Base-by-base conservation (phyloP, 106 monocot species). In the Apostasia ramifera region DNA sequence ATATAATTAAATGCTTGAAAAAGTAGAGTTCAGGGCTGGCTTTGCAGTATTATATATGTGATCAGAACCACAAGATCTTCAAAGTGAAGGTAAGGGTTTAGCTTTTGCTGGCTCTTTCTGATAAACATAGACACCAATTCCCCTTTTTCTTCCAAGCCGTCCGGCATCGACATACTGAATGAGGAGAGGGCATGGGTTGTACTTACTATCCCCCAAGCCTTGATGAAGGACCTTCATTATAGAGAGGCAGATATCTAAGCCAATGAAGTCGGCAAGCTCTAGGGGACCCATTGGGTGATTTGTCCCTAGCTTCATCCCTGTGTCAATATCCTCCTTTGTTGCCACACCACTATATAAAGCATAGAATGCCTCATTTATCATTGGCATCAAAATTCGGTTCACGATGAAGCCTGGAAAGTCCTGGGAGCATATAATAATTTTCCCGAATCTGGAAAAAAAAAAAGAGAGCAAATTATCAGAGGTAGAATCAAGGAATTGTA, bases 371-470 rank as follows among this genome's bases (percentile, higher is more conserved):
- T 97, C 95, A 10, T 92, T 97, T 39, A 97, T 92, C 95, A 97
- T 97, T 1, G 95, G 95, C 92, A 97, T 89, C 67, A 97, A 77
- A n/a, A 97, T 97, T 26, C 92, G 83, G 71, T 97, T 97, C 68
- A 97, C 92, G 0, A 92, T 89, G 80, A 97, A 97, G 44, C 95
- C 95, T 1, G 95, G 92, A 67, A 77, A 97, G 63, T 97, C 95
- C 38, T 77, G 77, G 38, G 95, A 97, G 70, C 86, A 89, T 72
- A 97, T 81, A 13, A 97, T 84, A 0, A 69, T 85, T 70, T 97
- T 97, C 50, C 95, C 95, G 57, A 97, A 70, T 79, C 94, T 94
- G 76, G 14, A 63, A 40, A 62, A 1, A 5, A 11, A 68, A 6
- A 6, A 39, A 5, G 26, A 47, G 26, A 63, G 14, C 56, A n/a